Evolutionary conservation across 331 rosid genomes (phyloP).

Genomic region (Prunus yedoensis): DNA sequence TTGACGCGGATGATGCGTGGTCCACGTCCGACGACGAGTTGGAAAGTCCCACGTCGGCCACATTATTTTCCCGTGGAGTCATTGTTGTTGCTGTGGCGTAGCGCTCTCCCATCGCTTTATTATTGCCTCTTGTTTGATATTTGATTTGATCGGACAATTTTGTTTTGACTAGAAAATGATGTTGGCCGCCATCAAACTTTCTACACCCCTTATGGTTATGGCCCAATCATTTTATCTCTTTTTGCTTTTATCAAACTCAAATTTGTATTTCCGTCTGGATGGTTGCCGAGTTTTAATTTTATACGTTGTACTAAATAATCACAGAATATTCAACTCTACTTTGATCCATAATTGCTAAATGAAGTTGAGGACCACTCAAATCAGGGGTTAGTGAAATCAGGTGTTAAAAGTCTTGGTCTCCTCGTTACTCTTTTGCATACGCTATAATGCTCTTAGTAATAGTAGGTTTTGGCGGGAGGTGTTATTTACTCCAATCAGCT

Average conservation of each 20-base stretch:
- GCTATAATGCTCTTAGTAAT: too few relatives aligned
- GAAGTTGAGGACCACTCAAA: neutral
- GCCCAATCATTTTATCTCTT: neutral
- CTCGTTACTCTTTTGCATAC: too few relatives aligned
- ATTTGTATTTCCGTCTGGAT: too few relatives aligned
- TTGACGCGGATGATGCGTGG: neutral
- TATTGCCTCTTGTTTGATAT: neutral
- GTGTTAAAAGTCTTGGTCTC: neutral
- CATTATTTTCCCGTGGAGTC: neutral
- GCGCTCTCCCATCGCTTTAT: neutral
- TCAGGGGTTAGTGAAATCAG: neutral
- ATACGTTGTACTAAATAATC: too few relatives aligned
- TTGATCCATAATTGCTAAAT: neutral
- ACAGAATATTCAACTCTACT: neutral
- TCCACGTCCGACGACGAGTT: conserved; percentile 15
- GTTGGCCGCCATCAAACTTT: neutral
- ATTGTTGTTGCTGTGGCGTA: too few relatives aligned
- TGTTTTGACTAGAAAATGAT: neutral
- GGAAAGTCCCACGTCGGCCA: conserved; percentile 5
- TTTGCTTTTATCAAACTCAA: too few relatives aligned
- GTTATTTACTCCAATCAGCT: neutral
- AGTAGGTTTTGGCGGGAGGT: too few relatives aligned
- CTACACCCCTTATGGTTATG: neutral
- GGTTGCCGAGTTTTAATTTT: too few relatives aligned
- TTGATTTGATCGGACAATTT: neutral